phyloP scores from a whole-genome alignment of 163 green algal species.

The Chlorella variabilis region DNA sequence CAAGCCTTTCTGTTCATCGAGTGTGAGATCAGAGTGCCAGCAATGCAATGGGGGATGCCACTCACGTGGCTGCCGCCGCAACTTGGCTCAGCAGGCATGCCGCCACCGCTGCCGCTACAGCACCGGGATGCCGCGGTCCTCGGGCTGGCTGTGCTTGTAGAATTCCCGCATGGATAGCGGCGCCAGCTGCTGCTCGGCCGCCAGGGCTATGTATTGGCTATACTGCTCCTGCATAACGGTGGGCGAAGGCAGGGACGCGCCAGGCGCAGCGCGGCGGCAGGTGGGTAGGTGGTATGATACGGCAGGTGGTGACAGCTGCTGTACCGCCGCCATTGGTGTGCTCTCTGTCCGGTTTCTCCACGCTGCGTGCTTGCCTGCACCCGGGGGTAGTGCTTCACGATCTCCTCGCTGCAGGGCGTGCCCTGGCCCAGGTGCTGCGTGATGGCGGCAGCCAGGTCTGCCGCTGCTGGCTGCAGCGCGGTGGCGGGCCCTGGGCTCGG shows the following conservation, averaged over 20 bases:
- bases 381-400: conserved; percentile 23
- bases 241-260: background rate
- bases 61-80: too few species aligned
- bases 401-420: conserved; percentile 5
- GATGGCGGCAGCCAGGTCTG: conserved; percentile 24
- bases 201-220: background rate
- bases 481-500: background rate
- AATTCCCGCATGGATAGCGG: conserved; percentile 8
- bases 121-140: conserved; percentile 8
- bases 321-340: too few species aligned
- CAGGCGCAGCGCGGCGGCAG: too few species aligned
- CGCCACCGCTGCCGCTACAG: too few species aligned
- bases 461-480: background rate
- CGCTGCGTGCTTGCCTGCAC: conserved; percentile 7
- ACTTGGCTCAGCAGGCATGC: too few species aligned
- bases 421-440: conserved; percentile 22
- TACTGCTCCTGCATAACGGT: conserved; percentile 16
- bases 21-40: too few species aligned
- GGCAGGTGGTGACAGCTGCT: background rate
- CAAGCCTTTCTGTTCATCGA: too few species aligned
- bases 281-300: background rate
- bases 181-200: conserved; percentile 22
- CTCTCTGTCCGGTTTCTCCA: too few species aligned
- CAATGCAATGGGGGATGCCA: too few species aligned
- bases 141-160: background rate